A percentile compares a stretch with the other conserved stretches of the same genome.
Conservation (phyloP, 2,329 filamentous ascomycete species). For the Arthrocladium fulminans region DNA sequence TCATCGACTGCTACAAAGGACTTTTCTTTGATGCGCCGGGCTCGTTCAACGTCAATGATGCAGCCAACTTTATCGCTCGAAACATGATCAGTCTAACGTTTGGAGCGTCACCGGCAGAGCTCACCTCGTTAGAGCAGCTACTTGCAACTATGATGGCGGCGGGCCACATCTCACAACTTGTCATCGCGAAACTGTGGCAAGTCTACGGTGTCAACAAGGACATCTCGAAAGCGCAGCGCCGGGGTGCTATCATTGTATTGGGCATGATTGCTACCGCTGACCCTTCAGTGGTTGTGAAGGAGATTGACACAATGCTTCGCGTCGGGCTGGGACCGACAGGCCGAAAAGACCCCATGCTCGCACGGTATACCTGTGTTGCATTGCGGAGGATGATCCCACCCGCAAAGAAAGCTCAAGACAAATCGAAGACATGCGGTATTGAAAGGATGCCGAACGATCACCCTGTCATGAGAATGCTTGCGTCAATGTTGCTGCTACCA, state of each 20-base stretch:
- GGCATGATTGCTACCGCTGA: constrained; percentile 93
- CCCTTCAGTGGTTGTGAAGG: constrained; percentile 83
- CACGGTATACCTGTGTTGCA: constrained; percentile 92
- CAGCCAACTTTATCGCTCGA: constrained; percentile 87
- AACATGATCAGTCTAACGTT: constrained; percentile 99
- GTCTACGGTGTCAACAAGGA: constrained; percentile 92
- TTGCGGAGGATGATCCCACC: constrained; percentile 81
- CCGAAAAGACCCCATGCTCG: constrained; percentile 72
- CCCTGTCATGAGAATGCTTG: constrained; percentile 70
- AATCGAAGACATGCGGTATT: constrained; percentile 42
- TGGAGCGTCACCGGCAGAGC: constrained; percentile 83
- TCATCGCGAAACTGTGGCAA: constrained; percentile 91
- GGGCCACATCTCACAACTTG: constrained; percentile 72
- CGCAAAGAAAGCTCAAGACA: constrained; percentile 69
- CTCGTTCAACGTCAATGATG: constrained; percentile 76
- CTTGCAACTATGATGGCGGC: constrained; percentile 97
- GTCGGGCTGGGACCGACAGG: constrained; percentile 79
- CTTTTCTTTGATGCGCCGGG: constrained; percentile 94
- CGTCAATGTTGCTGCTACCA: constrained; percentile 73
- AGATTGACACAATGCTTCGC: constrained; percentile 88
- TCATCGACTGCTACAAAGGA: constrained; percentile 93
- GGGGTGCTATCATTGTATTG: constrained; percentile 89
- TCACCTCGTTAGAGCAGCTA: constrained; percentile 91
- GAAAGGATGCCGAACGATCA: constrained; percentile 86
- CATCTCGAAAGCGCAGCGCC: constrained; percentile 80